Conservation (phyloP, 2,329 filamentous ascomycete genomes). For the Nannizzia gypsea region DNA sequence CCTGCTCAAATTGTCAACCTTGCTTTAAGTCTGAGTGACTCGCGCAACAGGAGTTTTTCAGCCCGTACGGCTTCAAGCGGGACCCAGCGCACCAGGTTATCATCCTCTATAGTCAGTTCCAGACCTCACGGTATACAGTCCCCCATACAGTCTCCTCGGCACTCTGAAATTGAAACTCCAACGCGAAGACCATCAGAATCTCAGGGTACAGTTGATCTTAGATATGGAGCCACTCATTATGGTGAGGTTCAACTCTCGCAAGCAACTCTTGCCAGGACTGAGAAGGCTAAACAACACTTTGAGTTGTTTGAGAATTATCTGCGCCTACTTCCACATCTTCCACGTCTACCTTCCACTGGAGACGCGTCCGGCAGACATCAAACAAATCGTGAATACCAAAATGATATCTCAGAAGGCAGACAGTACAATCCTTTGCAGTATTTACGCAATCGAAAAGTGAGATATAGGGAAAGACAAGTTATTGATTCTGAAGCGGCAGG, state of each 20-base stretch:
- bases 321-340: slow-evolving; percentile 63
- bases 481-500: slow-evolving; percentile 65
- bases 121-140: not conserved
- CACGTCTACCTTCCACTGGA: slow-evolving; percentile 44
- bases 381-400: slow-evolving; percentile 16
- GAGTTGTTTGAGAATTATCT: slow-evolving; percentile 79
- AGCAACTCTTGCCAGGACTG: slow-evolving; percentile 68
- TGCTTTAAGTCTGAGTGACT: slow-evolving; percentile 75
- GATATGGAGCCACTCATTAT: not conserved
- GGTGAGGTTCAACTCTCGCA: slow-evolving; percentile 48
- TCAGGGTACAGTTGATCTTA: not conserved
- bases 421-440: slow-evolving; percentile 86
- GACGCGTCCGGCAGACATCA: slow-evolving; percentile 3
- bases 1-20: slow-evolving; percentile 85
- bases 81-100: slow-evolving; percentile 2
- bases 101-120: slow-evolving; percentile 1
- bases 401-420: slow-evolving; percentile 43
- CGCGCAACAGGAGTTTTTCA: slow-evolving; percentile 35
- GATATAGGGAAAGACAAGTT: slow-evolving; percentile 61
- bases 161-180: not conserved
- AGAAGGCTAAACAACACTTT: slow-evolving; percentile 73
- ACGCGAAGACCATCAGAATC: not conserved
- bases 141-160: not conserved
- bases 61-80: slow-evolving; percentile 7
- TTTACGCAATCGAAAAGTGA: slow-evolving; percentile 77